Base-by-base conservation (phyloP, 225 moss, liverwort and hornwort species). In the Physcomitrellopsis africana region DNA sequence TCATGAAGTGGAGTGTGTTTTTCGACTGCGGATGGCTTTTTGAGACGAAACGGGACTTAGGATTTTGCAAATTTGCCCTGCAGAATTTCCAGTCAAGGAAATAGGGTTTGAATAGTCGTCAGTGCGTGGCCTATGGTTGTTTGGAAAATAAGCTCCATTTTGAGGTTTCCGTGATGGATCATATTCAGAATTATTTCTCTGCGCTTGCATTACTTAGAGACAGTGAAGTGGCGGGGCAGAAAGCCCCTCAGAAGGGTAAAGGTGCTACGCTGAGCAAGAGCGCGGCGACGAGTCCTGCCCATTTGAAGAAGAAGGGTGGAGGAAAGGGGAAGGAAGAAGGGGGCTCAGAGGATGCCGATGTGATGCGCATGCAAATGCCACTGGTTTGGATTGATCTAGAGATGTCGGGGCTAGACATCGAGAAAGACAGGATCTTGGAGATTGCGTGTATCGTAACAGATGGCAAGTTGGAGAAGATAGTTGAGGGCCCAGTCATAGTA, bases 391-490 rank as follows among this genome's bases (percentile, higher is more conserved):
- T 90, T 49, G 90, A 90, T 63, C 63, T 90, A 0, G 90, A 90
- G 79, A 90, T 90, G 90, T 85, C 90, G 71, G 97, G 94, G 48
- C 46, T 99, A 24, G 88, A 93, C 20, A 73, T 90, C 24, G 75
- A 92, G 73, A 92, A 72, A 17, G 95, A 99, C 62, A 82, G 84
- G 54, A 94, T 99, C 20, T 66, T 99, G 77, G 99, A 99, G 79
- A 99, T 99, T 73, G 99, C 95, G 2, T 93, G 95, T 77, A 88
- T 99, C 54, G 61, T 95, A 18, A 99, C 95, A 1, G 92, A 99
- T 67, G 99, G 93, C 41, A 93, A 64, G 67, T 79, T 99, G 53
- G 92, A 95, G 74, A 86, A 80, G 63, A 69, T 86, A 43, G 85
- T 86, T 55, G 95, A 99, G 82, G 99, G 93, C 42, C 99, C 99